Conservation (phyloP, 768 basidiomycete species). For the Tricholoma bakamatsutake region DNA sequence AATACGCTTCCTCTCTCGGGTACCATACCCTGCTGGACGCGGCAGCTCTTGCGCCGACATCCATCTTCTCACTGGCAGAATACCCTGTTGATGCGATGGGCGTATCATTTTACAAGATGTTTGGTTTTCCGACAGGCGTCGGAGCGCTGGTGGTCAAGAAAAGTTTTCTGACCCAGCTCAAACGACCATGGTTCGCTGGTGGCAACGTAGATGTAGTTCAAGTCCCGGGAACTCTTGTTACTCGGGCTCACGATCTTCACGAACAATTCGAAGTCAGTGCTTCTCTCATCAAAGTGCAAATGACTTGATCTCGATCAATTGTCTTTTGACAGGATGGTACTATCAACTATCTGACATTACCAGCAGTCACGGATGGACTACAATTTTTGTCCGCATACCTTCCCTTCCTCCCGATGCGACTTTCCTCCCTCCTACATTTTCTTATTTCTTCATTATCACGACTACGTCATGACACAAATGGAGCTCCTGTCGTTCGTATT, state of each 20-base stretch:
- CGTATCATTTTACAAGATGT: slow-evolving; percentile 87
- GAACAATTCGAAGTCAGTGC: slow-evolving; percentile 72
- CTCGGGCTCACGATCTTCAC: slow-evolving; percentile 48
- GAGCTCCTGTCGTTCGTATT: slow-evolving; percentile 58
- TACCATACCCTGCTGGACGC: slow-evolving; percentile 77
- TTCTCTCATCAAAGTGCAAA: slow-evolving; percentile 6
- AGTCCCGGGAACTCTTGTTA: slow-evolving; percentile 69
- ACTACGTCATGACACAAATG: slow-evolving; percentile 57
- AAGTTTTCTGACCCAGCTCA: slow-evolving; percentile 52
- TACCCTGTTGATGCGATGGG: slow-evolving; percentile 77
- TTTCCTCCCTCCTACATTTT: slow-evolving; percentile 63
- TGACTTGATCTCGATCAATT: neutral
- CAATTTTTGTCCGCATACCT: slow-evolving; percentile 74
- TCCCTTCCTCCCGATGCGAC: slow-evolving; percentile 71
- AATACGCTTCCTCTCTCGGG: slow-evolving; percentile 60
- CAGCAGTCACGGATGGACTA: slow-evolving; percentile 75
- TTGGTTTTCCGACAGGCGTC: slow-evolving; percentile 81
- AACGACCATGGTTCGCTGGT: slow-evolving; percentile 81
- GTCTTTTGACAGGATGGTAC: slow-evolving; percentile 62
- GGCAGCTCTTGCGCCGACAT: slow-evolving; percentile 73
- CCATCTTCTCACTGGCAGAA: slow-evolving; percentile 57
- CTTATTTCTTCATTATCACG: slow-evolving; percentile 48
- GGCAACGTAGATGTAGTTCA: slow-evolving; percentile 81
- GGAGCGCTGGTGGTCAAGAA: slow-evolving; percentile 75
- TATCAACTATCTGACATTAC: slow-evolving; percentile 72